Evolutionary conservation across 495 filamentous ascomycete species (phyloP), one percentile per base, ranked within the genome.

Genomic region (Aspergillus kassunensis): DNA sequence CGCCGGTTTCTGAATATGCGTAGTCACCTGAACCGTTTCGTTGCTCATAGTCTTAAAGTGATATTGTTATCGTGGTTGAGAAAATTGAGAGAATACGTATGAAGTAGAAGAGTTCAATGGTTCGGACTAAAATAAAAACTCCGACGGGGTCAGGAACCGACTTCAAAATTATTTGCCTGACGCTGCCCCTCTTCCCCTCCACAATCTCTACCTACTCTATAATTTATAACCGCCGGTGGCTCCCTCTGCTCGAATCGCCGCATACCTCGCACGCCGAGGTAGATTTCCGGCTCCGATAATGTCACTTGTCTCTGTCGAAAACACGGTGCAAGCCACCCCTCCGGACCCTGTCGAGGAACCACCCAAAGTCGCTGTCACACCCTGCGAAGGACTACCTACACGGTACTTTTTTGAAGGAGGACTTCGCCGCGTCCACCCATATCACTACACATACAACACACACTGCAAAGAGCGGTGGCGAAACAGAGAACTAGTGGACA

Each of bases 381-480:
- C 86, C 16, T 79, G 74, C 56, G 82, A 87, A 55, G 79, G 82
- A 8, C 86, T 27, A 31, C 52, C 55, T 20, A 44, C 52, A 37
- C 79, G 76, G 8, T 96, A 95, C 64, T 87, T 83, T 56, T 71
- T 95, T 46, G 86, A 92, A 54, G 81, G 84, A 56, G 89, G 87
- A 6, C 66, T 96, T 29, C 82, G 91, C 25, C 82, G 88, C 37
- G 88, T 95, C 13, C 75, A 76, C 18, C 91, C 91, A 11, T 96
- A 96, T 63, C 79, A 93, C 62, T 97, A 80, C 63, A 96, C 93
- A 2, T 97, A 96, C 69, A 96, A 96, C 60, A 96, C 91, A 3
- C 89, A 82, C 67, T 91, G 87, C 73, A 96, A 96, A 60, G 80
- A 93, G 68, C 81, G 91, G 63, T 96, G 91, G 91, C 80, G 90